Evolutionary conservation across 345 rosid genomes (phyloP), one percentile per base, ranked within the genome.

Genomic region (Cardiospermum halicacabum): DNA sequence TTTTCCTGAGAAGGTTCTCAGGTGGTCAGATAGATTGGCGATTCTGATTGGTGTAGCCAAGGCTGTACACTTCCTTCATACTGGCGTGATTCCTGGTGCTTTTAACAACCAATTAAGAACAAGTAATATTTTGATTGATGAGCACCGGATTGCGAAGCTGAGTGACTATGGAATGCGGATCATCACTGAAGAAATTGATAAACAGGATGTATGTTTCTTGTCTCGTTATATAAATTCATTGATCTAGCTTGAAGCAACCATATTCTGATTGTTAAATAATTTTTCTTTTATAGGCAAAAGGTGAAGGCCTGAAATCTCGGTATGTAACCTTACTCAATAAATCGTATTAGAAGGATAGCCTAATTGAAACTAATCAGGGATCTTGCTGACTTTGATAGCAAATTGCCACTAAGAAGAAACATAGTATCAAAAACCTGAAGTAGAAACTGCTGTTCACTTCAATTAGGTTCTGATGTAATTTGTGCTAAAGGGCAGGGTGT

Each of bases 31-130:
- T 49, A 81, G 99, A 72, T 66, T 94, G 77, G 82, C 85, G 0
- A 80, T 86, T 72, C 81, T 94, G 58, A 90, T 90, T 62, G 88
- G 89, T 56, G 81, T 87, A 64, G 97, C 97, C 74, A 94, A 88
- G 81, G 99, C 97, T 30, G 94, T 93, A 48, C 96, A 88, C 77
- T 93, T 90, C 77, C 89, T 93, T 49, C 96, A 93, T 69, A 82
- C 92, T 0, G 88, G 99, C 19, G 84, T 87, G 28, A 82, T 94
- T 71, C 97, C 96, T 27, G 88, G 95, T 69, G 80, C 82, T 5
- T 80, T 81, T 67, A 87, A 77, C 57, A 94, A 90, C 75, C 84
- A 69, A 40, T 78, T 94, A 64, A 88, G 78, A 64, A 88, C 99
- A 12, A 82, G 78, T 61, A 90, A 82, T 55, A 87, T 94, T 77